Evolutionary conservation across 2,329 filamentous ascomycete species (phyloP), one percentile per base, ranked within the genome.

Genomic region (Colletotrichum karsti): DNA sequence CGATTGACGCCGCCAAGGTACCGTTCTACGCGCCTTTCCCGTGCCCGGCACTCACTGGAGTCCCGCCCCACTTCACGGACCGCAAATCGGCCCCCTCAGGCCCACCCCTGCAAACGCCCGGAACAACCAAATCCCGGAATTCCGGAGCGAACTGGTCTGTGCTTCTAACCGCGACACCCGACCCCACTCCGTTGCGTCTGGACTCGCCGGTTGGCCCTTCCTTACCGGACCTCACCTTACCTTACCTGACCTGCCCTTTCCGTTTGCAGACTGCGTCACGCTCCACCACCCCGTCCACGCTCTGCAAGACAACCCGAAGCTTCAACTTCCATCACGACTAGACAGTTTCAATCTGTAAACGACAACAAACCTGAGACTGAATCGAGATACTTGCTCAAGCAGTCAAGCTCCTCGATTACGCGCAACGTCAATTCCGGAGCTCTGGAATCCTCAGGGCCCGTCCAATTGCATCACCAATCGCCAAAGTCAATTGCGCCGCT

Each of bases 261-360:
- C 30, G 50, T 50, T 56, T 44, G 42, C 63, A 46, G 59, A n/a
- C 33, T 54, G 39, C 63, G 63, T 67, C 48, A 60, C 62, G 37
- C 48, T 53, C 42, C 33, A 44, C 12, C 20, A 48, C 28, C 18
- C 28, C 41, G 46, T 22, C 39, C 54, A 56, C 37, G 54, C 63
- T 56, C 48, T 48, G 48, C 58, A 24, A 54, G 18, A 41, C n/a
- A 37, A 30, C 22, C 58, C 63, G 58, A 37, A 58, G 55, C 58
- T 67, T 28, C 63, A 37, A 63, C 48, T 56, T 61, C 41, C 33
- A 18, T 18, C 53, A 35, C 33, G 33, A 42, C 50, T 30, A n/a
- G 28, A 62, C 33, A 35, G 33, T 35, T 35, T 9, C 33, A 35
- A 8, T 13, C 6, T 13, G 46, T 6, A 51, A 30, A 33, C 7